Evolutionary conservation across 1,284 basidiomycete species (phyloP).

Genomic region (Tremellales sp.): DNA sequence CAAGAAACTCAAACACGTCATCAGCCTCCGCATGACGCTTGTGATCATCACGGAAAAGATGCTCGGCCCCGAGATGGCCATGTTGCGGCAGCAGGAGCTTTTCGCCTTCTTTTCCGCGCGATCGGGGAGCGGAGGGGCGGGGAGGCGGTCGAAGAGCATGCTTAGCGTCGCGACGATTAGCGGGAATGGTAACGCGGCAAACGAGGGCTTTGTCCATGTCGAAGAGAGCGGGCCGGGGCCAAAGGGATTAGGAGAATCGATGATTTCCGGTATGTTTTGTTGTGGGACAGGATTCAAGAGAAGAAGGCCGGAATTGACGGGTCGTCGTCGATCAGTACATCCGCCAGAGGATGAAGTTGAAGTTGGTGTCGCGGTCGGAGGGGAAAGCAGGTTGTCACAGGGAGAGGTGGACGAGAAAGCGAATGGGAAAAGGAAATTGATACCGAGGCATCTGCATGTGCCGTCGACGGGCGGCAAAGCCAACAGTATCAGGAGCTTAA

Average conservation of each 20-base stretch:
- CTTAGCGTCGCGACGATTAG: background rate
- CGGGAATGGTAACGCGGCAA: constrained; percentile 18
- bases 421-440: constrained; percentile 12
- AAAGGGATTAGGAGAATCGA: constrained; percentile 1
- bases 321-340: constrained; percentile 9
- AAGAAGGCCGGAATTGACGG: background rate
- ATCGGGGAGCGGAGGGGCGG: constrained; percentile 26
- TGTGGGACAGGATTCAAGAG: background rate
- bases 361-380: constrained; percentile 1
- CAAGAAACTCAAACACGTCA: constrained; percentile 69
- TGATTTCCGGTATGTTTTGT: constrained; percentile 4
- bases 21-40: constrained; percentile 84
- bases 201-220: constrained; percentile 31
- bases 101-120: constrained; percentile 68
- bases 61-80: constrained; percentile 80
- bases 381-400: background rate
- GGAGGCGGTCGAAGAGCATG: background rate
- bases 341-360: constrained; percentile 4
- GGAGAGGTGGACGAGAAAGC: background rate
- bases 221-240: constrained; percentile 8
- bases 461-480: constrained; percentile 13
- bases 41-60: constrained; percentile 77
- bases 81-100: constrained; percentile 75
- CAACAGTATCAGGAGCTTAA: background rate
- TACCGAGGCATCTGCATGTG: constrained; percentile 44